Evolutionary conservation across 495 filamentous ascomycete genomes (phyloP).

Genomic region (Polyplosphaeria fusca): DNA sequence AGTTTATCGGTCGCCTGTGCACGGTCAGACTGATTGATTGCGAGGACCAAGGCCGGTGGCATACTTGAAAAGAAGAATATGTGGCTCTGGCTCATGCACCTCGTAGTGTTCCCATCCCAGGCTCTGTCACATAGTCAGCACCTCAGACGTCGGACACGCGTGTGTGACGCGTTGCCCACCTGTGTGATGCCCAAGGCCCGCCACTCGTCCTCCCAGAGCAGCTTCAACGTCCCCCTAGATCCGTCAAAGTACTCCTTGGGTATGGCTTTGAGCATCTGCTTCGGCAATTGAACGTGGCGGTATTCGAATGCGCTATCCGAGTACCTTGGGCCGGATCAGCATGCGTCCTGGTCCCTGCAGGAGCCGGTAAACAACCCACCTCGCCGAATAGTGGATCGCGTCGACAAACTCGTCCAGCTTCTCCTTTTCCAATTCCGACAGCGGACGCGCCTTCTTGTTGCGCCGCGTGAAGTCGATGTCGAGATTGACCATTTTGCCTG

Average conservation of each 20-base stretch:
- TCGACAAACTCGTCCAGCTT: conserved; percentile 88
- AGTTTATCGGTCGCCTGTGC: conserved; percentile 77
- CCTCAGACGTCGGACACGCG: not conserved
- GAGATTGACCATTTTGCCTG: conserved; percentile 33
- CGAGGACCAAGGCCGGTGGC: not conserved
- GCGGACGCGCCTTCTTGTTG: conserved; percentile 75
- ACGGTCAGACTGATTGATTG: not conserved
- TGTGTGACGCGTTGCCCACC: conserved; percentile 55
- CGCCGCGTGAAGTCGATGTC: conserved; percentile 79
- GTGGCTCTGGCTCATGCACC: conserved; percentile 96
- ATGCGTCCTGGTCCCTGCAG: not conserved
- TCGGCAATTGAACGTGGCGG: conserved; percentile 94
- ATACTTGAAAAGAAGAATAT: conserved; percentile 97
- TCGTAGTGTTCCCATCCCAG: conserved; percentile 99
- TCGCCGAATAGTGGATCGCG: conserved; percentile 87
- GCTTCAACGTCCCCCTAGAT: conserved; percentile 85
- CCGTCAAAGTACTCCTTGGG: conserved; percentile 93
- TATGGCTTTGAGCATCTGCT: conserved; percentile 95
- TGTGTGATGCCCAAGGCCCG: conserved; percentile 93
- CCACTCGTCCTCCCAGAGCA: conserved; percentile 99
- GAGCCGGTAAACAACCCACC: conserved; percentile 55
- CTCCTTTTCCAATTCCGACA: conserved; percentile 76
- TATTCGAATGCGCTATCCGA: conserved; percentile 87
- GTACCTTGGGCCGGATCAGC: no score
- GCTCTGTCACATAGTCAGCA: conserved; percentile 56